Evolutionary conservation across 495 filamentous ascomycete species (phyloP).

Genomic region (Apiosordaria backusii): DNA sequence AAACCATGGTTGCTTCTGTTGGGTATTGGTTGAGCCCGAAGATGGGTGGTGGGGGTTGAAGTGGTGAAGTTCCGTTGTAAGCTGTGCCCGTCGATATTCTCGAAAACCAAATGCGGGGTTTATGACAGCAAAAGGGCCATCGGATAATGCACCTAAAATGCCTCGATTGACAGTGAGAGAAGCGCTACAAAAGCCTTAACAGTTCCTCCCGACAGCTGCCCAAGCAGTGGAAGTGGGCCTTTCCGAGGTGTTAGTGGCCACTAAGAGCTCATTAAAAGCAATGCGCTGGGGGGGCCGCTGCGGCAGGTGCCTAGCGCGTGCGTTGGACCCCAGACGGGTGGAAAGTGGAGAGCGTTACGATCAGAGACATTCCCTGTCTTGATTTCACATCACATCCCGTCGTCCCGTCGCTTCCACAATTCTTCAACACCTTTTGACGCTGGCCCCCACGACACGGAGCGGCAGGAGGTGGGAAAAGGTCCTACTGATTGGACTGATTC

Average conservation of each 20-base stretch:
- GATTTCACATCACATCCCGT: background rate
- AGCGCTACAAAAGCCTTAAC: background rate
- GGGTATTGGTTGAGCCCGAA: background rate
- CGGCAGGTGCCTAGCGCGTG: slow-evolving; percentile 10
- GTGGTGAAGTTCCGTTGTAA: background rate
- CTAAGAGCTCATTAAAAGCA: background rate
- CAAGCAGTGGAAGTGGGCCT: background rate
- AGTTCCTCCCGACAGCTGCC: background rate
- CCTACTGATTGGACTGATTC: background rate
- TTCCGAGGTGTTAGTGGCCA: background rate
- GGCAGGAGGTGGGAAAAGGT: background rate
- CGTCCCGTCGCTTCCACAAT: background rate
- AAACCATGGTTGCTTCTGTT: no score
- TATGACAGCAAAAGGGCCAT: slow-evolving; percentile 8
- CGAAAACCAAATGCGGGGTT: background rate
- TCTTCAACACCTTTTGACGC: background rate
- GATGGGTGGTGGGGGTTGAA: background rate
- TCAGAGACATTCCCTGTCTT: background rate
- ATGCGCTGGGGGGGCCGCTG: slow-evolving; percentile 7
- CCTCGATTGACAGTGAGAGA: background rate
- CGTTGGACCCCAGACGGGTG: slow-evolving; percentile 1
- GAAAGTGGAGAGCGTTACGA: background rate
- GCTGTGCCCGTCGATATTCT: background rate
- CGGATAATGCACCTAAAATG: slow-evolving; percentile 32
- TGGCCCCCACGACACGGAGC: slow-evolving; percentile 5